phyloP scores from a whole-genome alignment of 2,329 filamentous ascomycete species.

The Epichloe sp. region DNA sequence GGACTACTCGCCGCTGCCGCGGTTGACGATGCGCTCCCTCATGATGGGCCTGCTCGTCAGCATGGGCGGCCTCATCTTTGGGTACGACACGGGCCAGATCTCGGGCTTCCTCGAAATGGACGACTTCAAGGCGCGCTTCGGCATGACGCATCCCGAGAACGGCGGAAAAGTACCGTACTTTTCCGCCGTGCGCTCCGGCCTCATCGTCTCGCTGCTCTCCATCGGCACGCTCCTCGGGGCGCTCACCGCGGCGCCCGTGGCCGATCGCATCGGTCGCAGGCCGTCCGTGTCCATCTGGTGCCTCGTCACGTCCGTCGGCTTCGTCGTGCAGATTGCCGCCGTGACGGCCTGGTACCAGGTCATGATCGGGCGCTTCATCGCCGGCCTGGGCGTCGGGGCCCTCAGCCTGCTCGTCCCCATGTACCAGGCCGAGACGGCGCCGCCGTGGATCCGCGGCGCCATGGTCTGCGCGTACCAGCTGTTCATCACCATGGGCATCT shows the following conservation, averaged over 20 bases:
- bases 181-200: conserved; percentile 39
- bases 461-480: conserved; percentile 57
- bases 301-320: conserved; percentile 48
- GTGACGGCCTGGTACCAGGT: conserved; percentile 47
- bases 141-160: conserved; percentile 21
- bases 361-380: conserved; percentile 50
- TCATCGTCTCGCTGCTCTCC: conserved; percentile 45
- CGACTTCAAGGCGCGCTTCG: conserved; percentile 41
- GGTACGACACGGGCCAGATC: conserved; percentile 40
- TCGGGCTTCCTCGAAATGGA: conserved; percentile 45
- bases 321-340: conserved; percentile 53
- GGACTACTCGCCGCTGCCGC: conserved; percentile 31
- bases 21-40: conserved; percentile 24
- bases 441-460: conserved; percentile 51
- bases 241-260: conserved; percentile 44
- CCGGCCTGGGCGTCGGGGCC: conserved; percentile 54
- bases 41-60: conserved; percentile 28
- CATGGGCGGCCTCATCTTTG: conserved; percentile 31
- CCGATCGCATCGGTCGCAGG: conserved; percentile 52
- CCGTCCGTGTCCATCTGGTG: conserved; percentile 49
- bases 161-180: conserved; percentile 32
- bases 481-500: conserved; percentile 60
- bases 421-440: conserved; percentile 61
- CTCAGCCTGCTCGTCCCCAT: conserved; percentile 54
- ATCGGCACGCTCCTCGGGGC: conserved; percentile 50